These are phyloP conservation scores for Tetrapisispora fleetii DNA, from an alignment of 805 yeast genomes.

Conservation along the genomic window DNA sequence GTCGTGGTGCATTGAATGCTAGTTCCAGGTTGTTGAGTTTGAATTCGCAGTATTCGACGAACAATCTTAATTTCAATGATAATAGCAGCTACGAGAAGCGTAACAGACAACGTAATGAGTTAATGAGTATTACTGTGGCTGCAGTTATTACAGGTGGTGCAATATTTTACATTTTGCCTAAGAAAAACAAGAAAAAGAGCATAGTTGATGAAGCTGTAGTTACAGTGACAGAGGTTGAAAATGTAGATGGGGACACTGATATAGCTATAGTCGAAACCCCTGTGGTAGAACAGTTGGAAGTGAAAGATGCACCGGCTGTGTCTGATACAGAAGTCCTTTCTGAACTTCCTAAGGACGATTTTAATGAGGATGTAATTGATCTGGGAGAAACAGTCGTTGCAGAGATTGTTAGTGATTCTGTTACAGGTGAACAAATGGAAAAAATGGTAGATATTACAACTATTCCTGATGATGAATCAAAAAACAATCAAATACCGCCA, in stretches of 20 bases:
- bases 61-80: background rate
- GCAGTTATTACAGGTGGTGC: slow-evolving; percentile 9
- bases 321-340: background rate
- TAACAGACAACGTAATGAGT: background rate
- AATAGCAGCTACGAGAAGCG: background rate
- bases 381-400: slow-evolving; percentile 2
- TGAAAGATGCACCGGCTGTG: background rate
- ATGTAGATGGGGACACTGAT: slow-evolving; percentile 2
- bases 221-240: background rate
- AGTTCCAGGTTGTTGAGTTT: background rate
- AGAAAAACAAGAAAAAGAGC: slow-evolving; percentile 1
- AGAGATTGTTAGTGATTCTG: slow-evolving; percentile 3
- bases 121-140: slow-evolving; percentile 4
- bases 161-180: slow-evolving; percentile 5
- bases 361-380: background rate
- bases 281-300: background rate
- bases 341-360: background rate
- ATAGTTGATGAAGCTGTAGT: background rate
- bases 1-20: background rate
- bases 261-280: background rate
- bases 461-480: background rate
- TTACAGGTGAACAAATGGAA: slow-evolving; percentile 1
- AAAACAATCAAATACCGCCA: background rate
- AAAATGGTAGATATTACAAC: background rate
- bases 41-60: background rate